A percentile compares a stretch with the other conserved stretches of the same genome.
Conservation (phyloP, 345 rosid species). For the Arabidopsis suecica region DNA sequence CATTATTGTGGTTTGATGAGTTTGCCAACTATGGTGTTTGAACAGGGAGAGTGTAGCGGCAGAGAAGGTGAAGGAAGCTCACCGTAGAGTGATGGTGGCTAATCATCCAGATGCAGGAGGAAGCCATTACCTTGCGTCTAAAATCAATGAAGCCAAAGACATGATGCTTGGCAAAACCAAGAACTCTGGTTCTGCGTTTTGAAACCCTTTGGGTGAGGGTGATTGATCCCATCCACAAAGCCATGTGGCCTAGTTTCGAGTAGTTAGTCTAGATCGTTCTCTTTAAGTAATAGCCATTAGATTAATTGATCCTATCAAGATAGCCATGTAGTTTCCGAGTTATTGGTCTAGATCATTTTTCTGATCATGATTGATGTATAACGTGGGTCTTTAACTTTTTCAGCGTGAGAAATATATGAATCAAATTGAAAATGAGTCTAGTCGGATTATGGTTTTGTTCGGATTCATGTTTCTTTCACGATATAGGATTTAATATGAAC, state of each 20-base stretch:
- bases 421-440: too few species aligned
- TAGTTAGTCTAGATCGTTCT: too few species aligned
- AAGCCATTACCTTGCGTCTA: constrained; percentile 72
- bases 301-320: too few species aligned
- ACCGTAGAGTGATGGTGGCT: constrained; percentile 87
- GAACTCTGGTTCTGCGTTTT: constrained; percentile 61
- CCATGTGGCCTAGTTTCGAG: neutral
- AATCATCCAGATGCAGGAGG: constrained; percentile 84
- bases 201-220: constrained; percentile 14
- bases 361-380: too few species aligned
- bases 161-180: constrained; percentile 63
- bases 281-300: too few species aligned
- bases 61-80: constrained; percentile 88
- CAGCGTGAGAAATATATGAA: too few species aligned
- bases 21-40: constrained; percentile 1
- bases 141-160: constrained; percentile 71
- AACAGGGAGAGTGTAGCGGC: constrained; percentile 68
- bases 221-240: neutral
- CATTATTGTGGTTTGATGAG: constrained; percentile 1
- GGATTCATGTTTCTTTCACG: too few species aligned
- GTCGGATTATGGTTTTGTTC: too few species aligned
- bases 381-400: too few species aligned
- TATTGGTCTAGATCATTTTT: too few species aligned
- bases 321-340: too few species aligned
- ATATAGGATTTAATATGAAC: too few species aligned